Evolutionary conservation across 345 rosid species (phyloP), one percentile per base, ranked within the genome.

Genomic region (Raphanus raphanistrum): DNA sequence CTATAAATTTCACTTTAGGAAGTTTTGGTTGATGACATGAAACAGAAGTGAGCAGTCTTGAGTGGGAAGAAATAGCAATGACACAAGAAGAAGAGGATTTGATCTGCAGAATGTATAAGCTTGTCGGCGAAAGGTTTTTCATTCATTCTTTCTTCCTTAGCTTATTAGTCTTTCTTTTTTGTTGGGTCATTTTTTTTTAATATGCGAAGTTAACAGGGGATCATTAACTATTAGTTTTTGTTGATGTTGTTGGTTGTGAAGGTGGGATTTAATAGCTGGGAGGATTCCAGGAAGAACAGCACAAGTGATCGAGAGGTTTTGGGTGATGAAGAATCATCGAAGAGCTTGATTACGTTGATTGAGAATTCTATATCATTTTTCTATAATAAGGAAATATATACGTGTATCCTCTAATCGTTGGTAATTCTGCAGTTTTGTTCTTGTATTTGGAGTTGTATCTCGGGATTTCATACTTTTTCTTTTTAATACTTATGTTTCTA

Each of bases 231-330:
- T 71, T 11, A 11, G 1, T 27, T 59, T 4, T 58, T 26, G 9
- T 5, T 43, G 7, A 3, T 45, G 6, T 4, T 48, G 54, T n/a
- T 16, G 38, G 6, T 10, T 59, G 10, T 52, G 64, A 73, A 87
- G 93, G 83, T 89, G 91, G 93, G 78, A 84, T 16, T 52, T 52
- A 52, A 52, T 52, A 52, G 58, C 58, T 52, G 93, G 93, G 72
- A 87, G 93, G 85, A 83, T 89, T 76, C 93, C 91, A 26, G 93
- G 91, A 66, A 87, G 93, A 82, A 86, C 87, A 43, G 87, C 88
- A 13, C 86, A 86, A 80, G 91, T 86, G 63, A 76, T 89, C 3
- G 87, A 87, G 84, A 82, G 83, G 82, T 87, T 86, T 74, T 89
- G 93, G 93, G 85, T 87, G 15, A 80, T 79, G 67, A 79, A 79